Evolutionary conservation across 257 asterid genomes (phyloP).

Genomic region (Solanum habrochaites): DNA sequence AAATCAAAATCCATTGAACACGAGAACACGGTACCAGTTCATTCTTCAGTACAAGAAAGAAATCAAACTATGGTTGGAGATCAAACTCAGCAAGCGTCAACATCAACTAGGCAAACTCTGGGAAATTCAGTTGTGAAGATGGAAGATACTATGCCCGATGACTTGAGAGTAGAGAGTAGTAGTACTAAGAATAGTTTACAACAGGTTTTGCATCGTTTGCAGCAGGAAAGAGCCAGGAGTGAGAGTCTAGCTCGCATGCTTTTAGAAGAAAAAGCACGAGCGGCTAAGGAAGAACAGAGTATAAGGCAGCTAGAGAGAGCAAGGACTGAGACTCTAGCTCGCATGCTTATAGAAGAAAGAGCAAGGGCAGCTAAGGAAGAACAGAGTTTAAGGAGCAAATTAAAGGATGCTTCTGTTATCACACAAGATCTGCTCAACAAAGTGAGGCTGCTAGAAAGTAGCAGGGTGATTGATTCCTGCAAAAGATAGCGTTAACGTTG

Average conservation of each 20-base stretch:
- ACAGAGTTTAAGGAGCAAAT: constrained; percentile 25
- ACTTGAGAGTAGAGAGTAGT: constrained; percentile 26
- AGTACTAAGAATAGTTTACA: constrained; percentile 19
- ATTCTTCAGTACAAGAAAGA: constrained; percentile 2
- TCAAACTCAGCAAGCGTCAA: background rate
- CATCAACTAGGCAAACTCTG: background rate
- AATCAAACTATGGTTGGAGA: background rate
- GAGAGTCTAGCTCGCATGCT: constrained; percentile 8
- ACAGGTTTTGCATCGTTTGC: constrained; percentile 7
- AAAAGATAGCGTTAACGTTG: background rate
- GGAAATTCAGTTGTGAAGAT: constrained; percentile 6
- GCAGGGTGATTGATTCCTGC: background rate
- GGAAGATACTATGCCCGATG: background rate
- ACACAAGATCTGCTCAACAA: constrained; percentile 33
- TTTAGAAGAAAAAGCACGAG: constrained; percentile 30
- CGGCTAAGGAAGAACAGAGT: constrained; percentile 13
- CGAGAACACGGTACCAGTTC: background rate
- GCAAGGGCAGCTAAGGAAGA: constrained; percentile 31
- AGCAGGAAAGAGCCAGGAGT: constrained; percentile 17
- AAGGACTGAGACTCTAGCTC: constrained; percentile 12
- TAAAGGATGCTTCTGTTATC: constrained; percentile 39
- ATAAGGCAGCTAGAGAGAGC: constrained; percentile 15
- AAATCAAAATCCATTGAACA: background rate
- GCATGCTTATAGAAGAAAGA: constrained; percentile 30
- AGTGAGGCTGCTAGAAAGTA: constrained; percentile 25